Percentiles rank a stretch among this genome's conserved stretches.
Conservation (phyloP, 805 yeast genomes). For the Dipodascus geniculatus region DNA sequence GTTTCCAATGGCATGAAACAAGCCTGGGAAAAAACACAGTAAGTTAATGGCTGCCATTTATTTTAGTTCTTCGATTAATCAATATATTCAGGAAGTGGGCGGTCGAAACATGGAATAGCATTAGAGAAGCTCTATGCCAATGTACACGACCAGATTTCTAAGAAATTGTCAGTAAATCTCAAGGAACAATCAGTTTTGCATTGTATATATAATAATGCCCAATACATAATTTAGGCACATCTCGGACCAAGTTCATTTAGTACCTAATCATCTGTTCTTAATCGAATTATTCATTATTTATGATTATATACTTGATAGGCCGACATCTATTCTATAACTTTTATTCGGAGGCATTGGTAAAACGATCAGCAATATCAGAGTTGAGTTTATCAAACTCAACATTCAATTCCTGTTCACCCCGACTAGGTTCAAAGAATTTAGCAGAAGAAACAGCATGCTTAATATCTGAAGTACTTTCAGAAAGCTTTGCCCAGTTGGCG, state of each 20-base stretch:
- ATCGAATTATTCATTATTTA: not conserved
- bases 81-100: not conserved
- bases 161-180: not conserved
- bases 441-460: conserved; percentile 90
- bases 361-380: conserved; percentile 70
- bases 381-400: conserved; percentile 69
- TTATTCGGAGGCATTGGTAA: conserved; percentile 91
- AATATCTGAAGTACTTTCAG: conserved; percentile 82
- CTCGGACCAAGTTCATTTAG: too few species aligned
- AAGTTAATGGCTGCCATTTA: not conserved
- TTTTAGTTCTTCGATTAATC: not conserved
- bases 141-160: not conserved
- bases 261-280: too few species aligned
- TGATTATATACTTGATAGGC: not conserved
- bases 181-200: too few species aligned
- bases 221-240: too few species aligned
- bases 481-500: conserved; percentile 84
- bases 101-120: not conserved
- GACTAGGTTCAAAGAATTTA: conserved; percentile 91
- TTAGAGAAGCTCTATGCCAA: not conserved
- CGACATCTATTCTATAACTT: not conserved
- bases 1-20: not conserved
- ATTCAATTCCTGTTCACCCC: conserved; percentile 70
- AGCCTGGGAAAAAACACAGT: not conserved
- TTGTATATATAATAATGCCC: too few species aligned